Conservation (phyloP, 495 filamentous ascomycete species). For the Sabuloglossum arenarium region DNA sequence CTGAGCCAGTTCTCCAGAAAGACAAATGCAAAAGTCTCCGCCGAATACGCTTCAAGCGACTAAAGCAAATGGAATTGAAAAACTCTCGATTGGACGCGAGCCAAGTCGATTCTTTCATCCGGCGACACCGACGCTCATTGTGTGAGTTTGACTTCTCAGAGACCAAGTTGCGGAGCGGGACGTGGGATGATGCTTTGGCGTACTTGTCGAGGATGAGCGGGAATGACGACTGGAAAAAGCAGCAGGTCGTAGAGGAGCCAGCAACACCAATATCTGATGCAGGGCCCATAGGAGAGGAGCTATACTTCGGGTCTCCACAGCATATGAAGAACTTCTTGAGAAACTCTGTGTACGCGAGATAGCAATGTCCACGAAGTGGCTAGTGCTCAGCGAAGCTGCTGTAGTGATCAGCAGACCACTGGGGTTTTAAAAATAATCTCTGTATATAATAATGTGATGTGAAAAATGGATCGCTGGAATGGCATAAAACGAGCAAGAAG, state of each 20-base stretch:
- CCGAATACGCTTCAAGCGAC: not conserved
- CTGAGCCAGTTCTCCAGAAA: conserved; percentile 25
- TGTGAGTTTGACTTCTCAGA: conserved; percentile 54
- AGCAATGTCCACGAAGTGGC: not conserved
- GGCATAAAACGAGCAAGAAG: too few relatives aligned
- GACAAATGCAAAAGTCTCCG: not conserved
- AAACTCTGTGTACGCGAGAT: not conserved
- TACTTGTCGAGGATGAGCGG: conserved; percentile 37
- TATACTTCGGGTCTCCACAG: not conserved
- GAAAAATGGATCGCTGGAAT: too few relatives aligned
- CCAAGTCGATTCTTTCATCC: conserved; percentile 40
- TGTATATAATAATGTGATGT: too few relatives aligned
- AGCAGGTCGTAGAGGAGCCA: conserved; percentile 17
- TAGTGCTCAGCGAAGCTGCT: not conserved
- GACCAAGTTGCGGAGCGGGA: conserved; percentile 38
- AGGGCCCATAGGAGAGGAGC: not conserved
- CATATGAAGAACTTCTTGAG: not conserved
- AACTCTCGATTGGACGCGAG: conserved; percentile 45
- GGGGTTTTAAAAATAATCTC: too few relatives aligned
- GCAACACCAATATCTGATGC: not conserved
- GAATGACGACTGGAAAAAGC: conserved; percentile 27
- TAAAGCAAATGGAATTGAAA: conserved; percentile 34
- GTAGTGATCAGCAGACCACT: too few relatives aligned
- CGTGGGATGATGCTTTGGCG: conserved; percentile 55
- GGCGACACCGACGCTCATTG: conserved; percentile 37